Base-by-base conservation (phyloP, 805 yeast genomes). In the Brettanomyces custersianus region DNA sequence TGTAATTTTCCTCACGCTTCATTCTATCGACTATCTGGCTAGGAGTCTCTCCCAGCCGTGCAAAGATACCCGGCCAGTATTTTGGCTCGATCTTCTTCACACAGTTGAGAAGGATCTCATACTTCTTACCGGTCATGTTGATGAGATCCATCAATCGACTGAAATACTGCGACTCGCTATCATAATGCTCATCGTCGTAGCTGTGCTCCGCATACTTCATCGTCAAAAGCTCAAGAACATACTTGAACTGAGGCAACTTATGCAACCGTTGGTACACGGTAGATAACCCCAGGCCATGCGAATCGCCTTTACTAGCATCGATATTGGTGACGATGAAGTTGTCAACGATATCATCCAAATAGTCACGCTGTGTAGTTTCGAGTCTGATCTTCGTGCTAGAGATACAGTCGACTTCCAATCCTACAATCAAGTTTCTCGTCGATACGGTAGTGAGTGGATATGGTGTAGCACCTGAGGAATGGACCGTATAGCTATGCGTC, bases 71-170 rank as follows among this genome's bases (percentile, higher is more conserved):
- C 4, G 54, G 35, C 80, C 80, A 73, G 42, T 66, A 66, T 20
- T 60, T 64, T 21, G 65, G 63, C 49, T 73, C 80, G 18, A 72
- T 70, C 40, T 73, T 73, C 38, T 76, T 60, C 42, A 73, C 57
- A 49, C 76, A 68, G 40, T 68, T 72, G 31, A 72, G 59, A 36
- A 64, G 66, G n/a, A 73, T 63, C 4, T 57, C 48, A 37, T 55
- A 53, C 22, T 49, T 51, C 17, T 39, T 40, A 15, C 54, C 50
- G 2, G 63, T 56, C 51, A 59, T 48, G 8, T 43, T 41, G 15
- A 61, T 60, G 37, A 64, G 46, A 33, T 54, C 52, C 9, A 51
- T 43, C 24, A 63, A 43, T 29, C 52, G 48, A 9, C 40, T 46
- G 31, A 63, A 54, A 35, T 59, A 53, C 25, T 49, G 48, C 29